phyloP scores from a whole-genome alignment of 441 rosid species.

The Populus hybrid region DNA sequence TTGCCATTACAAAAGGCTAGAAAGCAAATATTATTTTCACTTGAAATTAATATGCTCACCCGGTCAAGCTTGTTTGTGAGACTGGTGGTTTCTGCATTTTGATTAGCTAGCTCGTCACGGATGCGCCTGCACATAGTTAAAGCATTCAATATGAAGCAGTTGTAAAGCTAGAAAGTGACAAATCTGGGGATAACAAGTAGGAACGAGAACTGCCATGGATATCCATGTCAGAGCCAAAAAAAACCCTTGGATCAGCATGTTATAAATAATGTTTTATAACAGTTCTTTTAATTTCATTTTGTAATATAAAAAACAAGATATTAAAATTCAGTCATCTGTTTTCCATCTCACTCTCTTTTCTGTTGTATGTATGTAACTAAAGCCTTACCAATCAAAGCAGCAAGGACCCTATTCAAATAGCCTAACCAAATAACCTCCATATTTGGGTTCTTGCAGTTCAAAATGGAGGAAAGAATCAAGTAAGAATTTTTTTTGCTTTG shows the following conservation, averaged over 20 bases:
- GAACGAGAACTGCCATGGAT: background rate
- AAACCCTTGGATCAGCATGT: background rate
- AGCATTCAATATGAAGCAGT: background rate
- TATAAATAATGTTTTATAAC: background rate
- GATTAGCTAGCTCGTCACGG: conserved; percentile 85
- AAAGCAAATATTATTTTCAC: background rate
- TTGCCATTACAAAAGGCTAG: background rate
- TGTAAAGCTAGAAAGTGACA: background rate
- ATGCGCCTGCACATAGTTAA: conserved; percentile 50
- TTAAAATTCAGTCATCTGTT: background rate
- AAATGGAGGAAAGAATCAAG: background rate
- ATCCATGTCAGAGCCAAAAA: too few species aligned
- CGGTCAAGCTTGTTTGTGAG: conserved; percentile 87
- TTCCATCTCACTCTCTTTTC: background rate
- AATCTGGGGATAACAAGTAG: background rate
- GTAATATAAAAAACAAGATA: background rate
- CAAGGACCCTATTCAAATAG: background rate
- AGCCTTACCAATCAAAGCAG: background rate
- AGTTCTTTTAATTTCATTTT: background rate
- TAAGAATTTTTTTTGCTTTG: background rate
- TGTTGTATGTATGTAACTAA: background rate
- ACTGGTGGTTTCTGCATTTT: conserved; percentile 80
- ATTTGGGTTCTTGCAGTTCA: background rate
- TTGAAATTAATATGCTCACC: conserved; percentile 35
- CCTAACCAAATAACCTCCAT: background rate